Evolutionary conservation across 306 rosid species (phyloP).

Genomic region (Clitoria ternatea): DNA sequence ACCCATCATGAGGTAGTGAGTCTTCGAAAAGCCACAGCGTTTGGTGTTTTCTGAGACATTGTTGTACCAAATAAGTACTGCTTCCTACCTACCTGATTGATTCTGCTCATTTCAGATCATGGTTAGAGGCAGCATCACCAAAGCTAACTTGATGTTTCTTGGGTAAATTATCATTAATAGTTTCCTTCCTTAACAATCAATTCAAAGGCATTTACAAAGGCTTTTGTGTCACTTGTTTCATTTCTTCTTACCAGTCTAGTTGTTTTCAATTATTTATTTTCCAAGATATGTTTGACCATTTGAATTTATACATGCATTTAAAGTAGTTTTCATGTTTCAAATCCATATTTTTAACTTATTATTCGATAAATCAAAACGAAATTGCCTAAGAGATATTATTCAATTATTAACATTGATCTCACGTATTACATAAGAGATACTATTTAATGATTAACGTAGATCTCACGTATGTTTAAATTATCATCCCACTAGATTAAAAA

Average conservation of each 20-base stretch:
- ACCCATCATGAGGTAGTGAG: background rate
- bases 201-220: background rate
- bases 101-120: slow-evolving; percentile 21
- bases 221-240: background rate
- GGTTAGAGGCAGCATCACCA: slow-evolving; percentile 28
- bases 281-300: background rate
- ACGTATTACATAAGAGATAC: too few species aligned
- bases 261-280: background rate
- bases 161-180: slow-evolving; percentile 21
- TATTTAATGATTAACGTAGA: too few species aligned
- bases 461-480: too few species aligned
- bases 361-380: too few species aligned
- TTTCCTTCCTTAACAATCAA: background rate
- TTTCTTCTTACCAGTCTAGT: background rate
- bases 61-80: background rate
- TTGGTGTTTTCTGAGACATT: background rate
- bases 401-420: too few species aligned
- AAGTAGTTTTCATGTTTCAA: too few species aligned
- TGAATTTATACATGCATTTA: too few species aligned
- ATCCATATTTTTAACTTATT: too few species aligned
- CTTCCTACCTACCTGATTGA: background rate
- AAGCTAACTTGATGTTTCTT: slow-evolving; percentile 23
- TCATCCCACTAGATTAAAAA: too few species aligned
- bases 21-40: background rate
- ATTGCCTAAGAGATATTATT: too few species aligned